These are phyloP conservation scores for Verticillium longisporum DNA, from an alignment of 2,329 filamentous ascomycete genomes.

Conservation along the genomic window DNA sequence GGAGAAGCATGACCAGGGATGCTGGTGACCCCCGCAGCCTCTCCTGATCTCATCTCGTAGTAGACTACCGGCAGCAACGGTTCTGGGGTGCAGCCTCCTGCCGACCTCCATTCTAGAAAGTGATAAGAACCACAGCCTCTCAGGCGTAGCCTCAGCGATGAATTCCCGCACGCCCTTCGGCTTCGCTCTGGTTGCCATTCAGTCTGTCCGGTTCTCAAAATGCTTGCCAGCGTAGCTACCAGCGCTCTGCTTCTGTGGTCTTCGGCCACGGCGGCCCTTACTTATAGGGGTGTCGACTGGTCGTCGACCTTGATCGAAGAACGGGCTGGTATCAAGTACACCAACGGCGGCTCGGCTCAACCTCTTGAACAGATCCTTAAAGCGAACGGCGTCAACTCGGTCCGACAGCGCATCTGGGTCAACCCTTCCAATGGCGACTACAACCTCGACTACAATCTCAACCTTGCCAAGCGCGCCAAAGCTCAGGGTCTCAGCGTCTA, in stretches of 20 bases:
- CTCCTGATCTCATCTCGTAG: background rate
- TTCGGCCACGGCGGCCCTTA: constrained; percentile 37
- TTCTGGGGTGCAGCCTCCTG: background rate
- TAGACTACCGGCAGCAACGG: background rate
- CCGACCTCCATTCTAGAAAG: too few relatives aligned
- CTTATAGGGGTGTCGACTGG: constrained; percentile 63
- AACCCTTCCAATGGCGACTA: constrained; percentile 59
- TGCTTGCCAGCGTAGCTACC: constrained; percentile 8
- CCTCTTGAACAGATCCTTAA: constrained; percentile 58
- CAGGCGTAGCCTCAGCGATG: background rate
- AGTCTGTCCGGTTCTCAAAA: background rate
- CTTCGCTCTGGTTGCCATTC: background rate
- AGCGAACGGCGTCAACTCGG: constrained; percentile 58
- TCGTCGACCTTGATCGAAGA: constrained; percentile 62
- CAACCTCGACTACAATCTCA: constrained; percentile 63
- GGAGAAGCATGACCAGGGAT: background rate
- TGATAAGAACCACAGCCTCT: background rate
- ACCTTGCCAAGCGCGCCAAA: constrained; percentile 58
- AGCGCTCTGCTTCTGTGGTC: constrained; percentile 7
- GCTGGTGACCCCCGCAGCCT: background rate
- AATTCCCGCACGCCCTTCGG: background rate
- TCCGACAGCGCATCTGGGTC: constrained; percentile 67
- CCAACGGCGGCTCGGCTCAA: constrained; percentile 40
- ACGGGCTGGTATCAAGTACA: constrained; percentile 52
- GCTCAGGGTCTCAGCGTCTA: constrained; percentile 54